Percentiles rank a stretch among this genome's conserved stretches.
Evolutionary conservation across 2,329 filamentous ascomycete species (phyloP).

Genomic region (Arthrobotrys entomopaga): DNA sequence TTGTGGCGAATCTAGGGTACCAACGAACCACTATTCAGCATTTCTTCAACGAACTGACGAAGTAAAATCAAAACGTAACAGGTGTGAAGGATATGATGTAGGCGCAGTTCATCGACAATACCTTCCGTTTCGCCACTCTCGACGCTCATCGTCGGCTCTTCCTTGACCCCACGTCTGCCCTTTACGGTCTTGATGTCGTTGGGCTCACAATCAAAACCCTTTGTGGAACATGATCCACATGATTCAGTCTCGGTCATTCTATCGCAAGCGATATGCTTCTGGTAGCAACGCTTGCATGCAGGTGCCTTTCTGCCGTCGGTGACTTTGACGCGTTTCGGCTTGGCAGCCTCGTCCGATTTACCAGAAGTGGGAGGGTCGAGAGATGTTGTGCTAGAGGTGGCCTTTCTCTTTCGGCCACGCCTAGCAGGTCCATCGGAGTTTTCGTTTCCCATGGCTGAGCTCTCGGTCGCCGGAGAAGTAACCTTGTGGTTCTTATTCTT

Average conservation of each 20-base stretch:
- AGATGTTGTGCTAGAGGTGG: neutral
- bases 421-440: neutral
- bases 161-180: constrained; percentile 16
- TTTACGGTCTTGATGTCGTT: constrained; percentile 41
- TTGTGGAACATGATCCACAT: constrained; percentile 27
- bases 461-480: too few species aligned
- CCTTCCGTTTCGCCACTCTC: neutral
- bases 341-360: neutral
- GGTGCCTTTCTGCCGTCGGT: constrained; percentile 20
- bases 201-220: constrained; percentile 9
- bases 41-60: too few species aligned
- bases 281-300: constrained; percentile 45
- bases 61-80: too few species aligned
- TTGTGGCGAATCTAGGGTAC: too few species aligned
- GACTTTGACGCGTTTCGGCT: constrained; percentile 19
- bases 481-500: too few species aligned
- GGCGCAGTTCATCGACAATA: neutral
- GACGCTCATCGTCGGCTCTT: neutral
- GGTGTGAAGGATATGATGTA: too few species aligned
- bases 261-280: constrained; percentile 44
- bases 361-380: too few species aligned
- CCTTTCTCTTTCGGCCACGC: constrained; percentile 32
- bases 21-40: too few species aligned
- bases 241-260: constrained; percentile 7
- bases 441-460: constrained; percentile 6